Evolutionary conservation across 768 basidiomycete species (phyloP), one percentile per base, ranked within the genome.

Genomic region (Porpolomopsis calyptriformis): DNA sequence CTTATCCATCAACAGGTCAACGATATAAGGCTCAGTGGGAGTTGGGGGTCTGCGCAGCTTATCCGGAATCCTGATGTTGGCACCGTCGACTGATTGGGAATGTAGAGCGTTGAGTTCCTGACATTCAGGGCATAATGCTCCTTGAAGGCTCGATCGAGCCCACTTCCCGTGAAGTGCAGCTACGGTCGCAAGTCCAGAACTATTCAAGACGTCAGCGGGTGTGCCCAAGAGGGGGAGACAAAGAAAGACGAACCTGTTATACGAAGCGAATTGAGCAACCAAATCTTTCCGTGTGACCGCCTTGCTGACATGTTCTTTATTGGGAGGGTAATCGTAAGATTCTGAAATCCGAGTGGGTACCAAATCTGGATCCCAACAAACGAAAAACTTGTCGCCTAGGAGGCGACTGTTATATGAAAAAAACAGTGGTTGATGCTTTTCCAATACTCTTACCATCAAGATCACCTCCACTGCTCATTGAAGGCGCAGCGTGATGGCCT

Each of bases 51-150:
- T 72, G n/a, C 60, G 57, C 19, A 82, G 60, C 38, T 73, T 65
- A 31, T 75, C 78, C 0, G 75, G 80, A 43, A 77, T 79, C 55
- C 65, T 76, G 42, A 82, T 71, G 9, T 67, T 66, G 1, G 74
- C 80, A 0, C 81, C 81, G 51, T 83, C 81, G 1, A 82, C 81
- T 2, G 74, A 77, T 45, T 80, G 77, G 2, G 81, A 84, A 52
- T 84, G 79, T 7, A 84, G 60, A 0, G 80, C 81, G 49, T 82
- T 83, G 20, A 84, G 64, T 53, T 84, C 80, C 53, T 82, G 81
- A 51, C 80, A 84, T 61, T 84, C 74, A 0, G 71, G 60, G 53
- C 76, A 73, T 52, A 81, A 62, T 0, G 80, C 80, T 23, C 80
- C 80, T 40, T 70, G 58, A 0, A 74, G 70, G 46, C 70, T 75